These are phyloP conservation scores for Salvia miltiorrhiza DNA, from an alignment of 257 asterid species.

Conservation along the genomic window DNA sequence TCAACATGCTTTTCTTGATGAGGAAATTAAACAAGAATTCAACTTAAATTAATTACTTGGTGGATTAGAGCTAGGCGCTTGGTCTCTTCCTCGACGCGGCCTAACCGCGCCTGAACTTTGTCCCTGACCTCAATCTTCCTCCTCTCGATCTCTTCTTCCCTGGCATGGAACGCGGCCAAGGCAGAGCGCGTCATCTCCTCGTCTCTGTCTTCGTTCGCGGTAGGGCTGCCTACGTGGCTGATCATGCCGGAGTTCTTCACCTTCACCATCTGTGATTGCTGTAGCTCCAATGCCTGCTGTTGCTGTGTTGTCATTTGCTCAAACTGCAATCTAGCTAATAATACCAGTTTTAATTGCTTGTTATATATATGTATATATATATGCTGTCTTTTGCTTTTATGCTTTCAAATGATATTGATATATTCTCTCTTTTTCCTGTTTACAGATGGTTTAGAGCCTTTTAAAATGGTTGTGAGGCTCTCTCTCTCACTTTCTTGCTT, in stretches of 20 bases:
- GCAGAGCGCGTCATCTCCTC: slow-evolving; percentile 82
- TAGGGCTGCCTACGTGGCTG: slow-evolving; percentile 44
- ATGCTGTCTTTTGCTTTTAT: background rate
- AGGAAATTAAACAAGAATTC: background rate
- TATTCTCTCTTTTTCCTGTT: slow-evolving; percentile 38
- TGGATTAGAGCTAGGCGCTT: slow-evolving; percentile 76
- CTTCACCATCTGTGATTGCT: slow-evolving; percentile 31
- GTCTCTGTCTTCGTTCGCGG: slow-evolving; percentile 53
- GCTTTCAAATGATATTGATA: slow-evolving; percentile 34
- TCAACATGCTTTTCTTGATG: background rate
- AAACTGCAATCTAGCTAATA: background rate
- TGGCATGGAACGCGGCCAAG: slow-evolving; percentile 60
- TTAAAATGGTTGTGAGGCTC: slow-evolving; percentile 23
- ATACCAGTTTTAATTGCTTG: background rate
- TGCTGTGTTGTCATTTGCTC: slow-evolving; percentile 43
- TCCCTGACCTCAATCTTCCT: slow-evolving; percentile 57
- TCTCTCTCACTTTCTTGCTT: slow-evolving; percentile 29
- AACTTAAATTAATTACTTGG: slow-evolving; percentile 39
- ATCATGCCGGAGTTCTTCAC: slow-evolving; percentile 53
- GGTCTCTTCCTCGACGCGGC: slow-evolving; percentile 85
- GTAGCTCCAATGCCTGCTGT: slow-evolving; percentile 43
- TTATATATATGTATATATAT: background rate
- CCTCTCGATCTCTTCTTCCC: slow-evolving; percentile 87
- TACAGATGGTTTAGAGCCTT: slow-evolving; percentile 42
- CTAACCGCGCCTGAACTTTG: slow-evolving; percentile 66